These are phyloP conservation scores for Xylariaceae sp. DNA, from an alignment of 2,329 filamentous ascomycete species.

Conservation along the genomic window DNA sequence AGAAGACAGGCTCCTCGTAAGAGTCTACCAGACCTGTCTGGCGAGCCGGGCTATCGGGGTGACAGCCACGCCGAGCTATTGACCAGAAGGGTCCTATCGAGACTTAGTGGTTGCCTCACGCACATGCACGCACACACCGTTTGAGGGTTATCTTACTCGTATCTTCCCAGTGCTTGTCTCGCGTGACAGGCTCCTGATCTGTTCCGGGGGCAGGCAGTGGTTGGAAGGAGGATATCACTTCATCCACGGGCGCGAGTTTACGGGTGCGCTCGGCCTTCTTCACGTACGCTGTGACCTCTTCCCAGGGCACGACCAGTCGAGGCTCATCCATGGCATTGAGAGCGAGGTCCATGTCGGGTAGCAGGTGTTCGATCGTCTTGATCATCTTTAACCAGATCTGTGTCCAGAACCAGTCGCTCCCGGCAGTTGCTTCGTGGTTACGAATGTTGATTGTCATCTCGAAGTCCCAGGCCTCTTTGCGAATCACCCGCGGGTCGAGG, in stretches of 20 bases:
- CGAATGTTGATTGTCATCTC: slow-evolving; percentile 61
- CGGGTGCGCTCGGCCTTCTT: slow-evolving; percentile 47
- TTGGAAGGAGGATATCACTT: slow-evolving; percentile 44
- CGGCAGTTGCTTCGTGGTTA: slow-evolving; percentile 47
- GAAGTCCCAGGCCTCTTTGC: slow-evolving; percentile 50
- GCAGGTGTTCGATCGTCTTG: slow-evolving; percentile 47
- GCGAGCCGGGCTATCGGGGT: slow-evolving; percentile 59
- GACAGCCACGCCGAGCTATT: slow-evolving; percentile 56
- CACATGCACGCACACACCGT: not conserved
- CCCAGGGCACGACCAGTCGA: slow-evolving; percentile 59
- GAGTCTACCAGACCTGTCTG: slow-evolving; percentile 40
- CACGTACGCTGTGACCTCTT: slow-evolving; percentile 55
- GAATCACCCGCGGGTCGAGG: slow-evolving; percentile 44
- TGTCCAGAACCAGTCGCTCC: slow-evolving; percentile 56
- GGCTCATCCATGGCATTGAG: slow-evolving; percentile 67
- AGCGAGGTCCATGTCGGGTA: slow-evolving; percentile 65
- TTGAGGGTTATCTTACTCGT: slow-evolving; percentile 38
- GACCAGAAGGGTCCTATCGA: slow-evolving; percentile 51
- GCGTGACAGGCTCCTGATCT: slow-evolving; percentile 34
- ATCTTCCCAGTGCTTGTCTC: slow-evolving; percentile 47
- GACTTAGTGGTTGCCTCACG: slow-evolving; percentile 4
- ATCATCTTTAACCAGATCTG: slow-evolving; percentile 53
- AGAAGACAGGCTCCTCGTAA: slow-evolving; percentile 45
- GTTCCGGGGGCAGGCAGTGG: slow-evolving; percentile 39
- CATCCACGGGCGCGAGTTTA: slow-evolving; percentile 40